Evolutionary conservation across 2,329 filamentous ascomycete species (phyloP).

Genomic region (Trichoderma sp.): DNA sequence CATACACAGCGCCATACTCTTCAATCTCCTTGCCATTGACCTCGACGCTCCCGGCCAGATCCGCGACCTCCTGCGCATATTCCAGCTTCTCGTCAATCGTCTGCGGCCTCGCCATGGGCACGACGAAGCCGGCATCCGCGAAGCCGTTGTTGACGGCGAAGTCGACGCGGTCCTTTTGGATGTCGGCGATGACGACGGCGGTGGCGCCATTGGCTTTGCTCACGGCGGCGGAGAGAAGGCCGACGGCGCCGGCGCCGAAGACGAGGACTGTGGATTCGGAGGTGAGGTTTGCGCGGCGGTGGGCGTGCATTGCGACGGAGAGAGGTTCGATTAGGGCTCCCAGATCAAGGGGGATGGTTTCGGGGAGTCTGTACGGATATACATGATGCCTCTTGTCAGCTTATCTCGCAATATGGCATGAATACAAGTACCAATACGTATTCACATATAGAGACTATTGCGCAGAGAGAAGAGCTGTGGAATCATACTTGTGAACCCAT

Average conservation of each 20-base stretch:
- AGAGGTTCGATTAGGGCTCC: slow-evolving; percentile 60
- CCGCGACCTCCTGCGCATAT: slow-evolving; percentile 49
- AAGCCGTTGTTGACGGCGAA: slow-evolving; percentile 57
- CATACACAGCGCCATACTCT: slow-evolving; percentile 67
- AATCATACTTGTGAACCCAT: slow-evolving; percentile 53
- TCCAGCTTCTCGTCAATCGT: slow-evolving; percentile 52
- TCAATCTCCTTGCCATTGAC: slow-evolving; percentile 48
- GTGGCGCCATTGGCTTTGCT: slow-evolving; percentile 44
- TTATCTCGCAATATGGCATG: neutral
- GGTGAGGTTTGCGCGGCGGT: slow-evolving; percentile 43
- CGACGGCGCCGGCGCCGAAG: slow-evolving; percentile 60
- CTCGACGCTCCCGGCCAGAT: slow-evolving; percentile 37
- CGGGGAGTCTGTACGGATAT: slow-evolving; percentile 43
- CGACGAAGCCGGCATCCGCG: slow-evolving; percentile 50
- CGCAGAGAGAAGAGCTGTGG: neutral
- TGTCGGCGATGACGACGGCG: slow-evolving; percentile 53
- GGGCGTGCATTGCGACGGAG: slow-evolving; percentile 57
- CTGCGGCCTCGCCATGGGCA: slow-evolving; percentile 47
- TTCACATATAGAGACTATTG: neutral
- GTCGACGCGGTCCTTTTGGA: slow-evolving; percentile 52
- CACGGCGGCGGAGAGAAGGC: slow-evolving; percentile 59
- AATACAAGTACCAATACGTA: neutral
- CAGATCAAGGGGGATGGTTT: slow-evolving; percentile 45
- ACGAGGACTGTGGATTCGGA: slow-evolving; percentile 47
- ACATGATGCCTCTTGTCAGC: neutral